A percentile compares a stretch with the other conserved stretches of the same genome.
Evolutionary conservation across 1,284 basidiomycete genomes (phyloP).

Genomic region (Baeospora myosura): DNA sequence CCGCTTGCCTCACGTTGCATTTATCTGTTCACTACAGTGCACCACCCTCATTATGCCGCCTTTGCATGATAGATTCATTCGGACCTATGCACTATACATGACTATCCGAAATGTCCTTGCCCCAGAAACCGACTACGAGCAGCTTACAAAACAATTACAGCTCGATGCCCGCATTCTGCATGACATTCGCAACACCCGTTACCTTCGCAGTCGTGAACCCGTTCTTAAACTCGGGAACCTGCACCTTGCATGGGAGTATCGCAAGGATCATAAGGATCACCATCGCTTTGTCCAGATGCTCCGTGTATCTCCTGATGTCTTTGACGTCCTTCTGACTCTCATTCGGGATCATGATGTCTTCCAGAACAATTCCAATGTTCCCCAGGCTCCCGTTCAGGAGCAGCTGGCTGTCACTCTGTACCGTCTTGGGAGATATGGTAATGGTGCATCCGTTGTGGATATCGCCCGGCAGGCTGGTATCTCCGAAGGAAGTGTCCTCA

Average conservation of each 20-base stretch:
- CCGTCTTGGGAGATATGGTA: constrained; percentile 27
- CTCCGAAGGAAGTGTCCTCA: constrained; percentile 25
- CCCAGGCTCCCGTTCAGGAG: constrained; percentile 25
- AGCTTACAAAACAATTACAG: background rate
- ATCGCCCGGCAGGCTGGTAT: constrained; percentile 24
- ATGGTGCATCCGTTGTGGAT: constrained; percentile 24
- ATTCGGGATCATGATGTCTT: constrained; percentile 28
- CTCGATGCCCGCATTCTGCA: background rate
- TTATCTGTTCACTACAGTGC: too few species aligned
- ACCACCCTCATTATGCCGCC: too few species aligned
- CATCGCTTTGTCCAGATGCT: background rate
- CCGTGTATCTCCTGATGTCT: constrained; percentile 26
- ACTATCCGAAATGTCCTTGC: too few species aligned
- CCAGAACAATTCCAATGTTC: constrained; percentile 18
- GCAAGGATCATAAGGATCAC: background rate
- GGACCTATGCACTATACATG: too few species aligned
- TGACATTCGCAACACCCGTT: background rate
- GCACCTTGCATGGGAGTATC: background rate
- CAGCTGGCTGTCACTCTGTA: constrained; percentile 32
- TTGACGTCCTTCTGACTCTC: constrained; percentile 13
- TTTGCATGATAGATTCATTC: too few species aligned
- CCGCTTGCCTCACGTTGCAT: too few species aligned
- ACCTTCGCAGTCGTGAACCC: background rate
- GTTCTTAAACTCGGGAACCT: background rate
- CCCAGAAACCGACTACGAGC: too few species aligned